These are phyloP conservation scores for Ceratobasidium sp. DNA, from an alignment of 1,284 basidiomycete species.

Conservation along the genomic window DNA sequence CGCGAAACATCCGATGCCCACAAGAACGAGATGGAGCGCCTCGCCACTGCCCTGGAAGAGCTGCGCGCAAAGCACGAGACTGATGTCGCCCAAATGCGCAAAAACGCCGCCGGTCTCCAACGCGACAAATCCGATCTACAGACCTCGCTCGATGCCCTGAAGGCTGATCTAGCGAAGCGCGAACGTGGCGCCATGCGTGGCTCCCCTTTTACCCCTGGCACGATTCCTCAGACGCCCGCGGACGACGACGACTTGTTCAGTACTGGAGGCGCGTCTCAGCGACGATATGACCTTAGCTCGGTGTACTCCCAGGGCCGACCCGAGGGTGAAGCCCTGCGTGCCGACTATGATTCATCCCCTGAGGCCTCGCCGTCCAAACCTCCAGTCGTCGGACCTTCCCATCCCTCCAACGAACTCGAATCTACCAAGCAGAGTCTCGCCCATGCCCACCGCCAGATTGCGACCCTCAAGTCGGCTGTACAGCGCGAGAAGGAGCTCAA, in stretches of 20 bases:
- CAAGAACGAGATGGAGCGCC: conserved; percentile 86
- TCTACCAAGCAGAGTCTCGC: conserved; percentile 79
- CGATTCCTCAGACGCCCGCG: conserved; percentile 55
- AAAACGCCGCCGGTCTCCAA: conserved; percentile 85
- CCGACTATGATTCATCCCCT: conserved; percentile 72
- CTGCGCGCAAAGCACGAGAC: conserved; percentile 92
- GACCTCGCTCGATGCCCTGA: conserved; percentile 77
- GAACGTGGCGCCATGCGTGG: conserved; percentile 67
- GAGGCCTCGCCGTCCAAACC: conserved; percentile 69
- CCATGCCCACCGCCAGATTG: conserved; percentile 83
- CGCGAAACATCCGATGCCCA: conserved; percentile 85
- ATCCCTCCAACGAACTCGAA: conserved; percentile 82
- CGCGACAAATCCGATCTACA: conserved; percentile 94
- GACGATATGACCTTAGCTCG: conserved; percentile 68
- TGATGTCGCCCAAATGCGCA: conserved; percentile 89
- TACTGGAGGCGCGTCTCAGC: conserved; percentile 69
- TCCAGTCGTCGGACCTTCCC: conserved; percentile 66
- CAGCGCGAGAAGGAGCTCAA: conserved; percentile 82
- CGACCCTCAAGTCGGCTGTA: conserved; percentile 78
- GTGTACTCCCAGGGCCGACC: conserved; percentile 63
- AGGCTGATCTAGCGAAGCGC: conserved; percentile 72
- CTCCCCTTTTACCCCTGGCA: conserved; percentile 72
- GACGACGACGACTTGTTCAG: conserved; percentile 73
- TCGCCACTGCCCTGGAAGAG: conserved; percentile 72
- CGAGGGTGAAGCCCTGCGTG: conserved; percentile 58